phyloP scores from a whole-genome alignment of 768 basidiomycete species.

The Flagelloscypha sp. region DNA sequence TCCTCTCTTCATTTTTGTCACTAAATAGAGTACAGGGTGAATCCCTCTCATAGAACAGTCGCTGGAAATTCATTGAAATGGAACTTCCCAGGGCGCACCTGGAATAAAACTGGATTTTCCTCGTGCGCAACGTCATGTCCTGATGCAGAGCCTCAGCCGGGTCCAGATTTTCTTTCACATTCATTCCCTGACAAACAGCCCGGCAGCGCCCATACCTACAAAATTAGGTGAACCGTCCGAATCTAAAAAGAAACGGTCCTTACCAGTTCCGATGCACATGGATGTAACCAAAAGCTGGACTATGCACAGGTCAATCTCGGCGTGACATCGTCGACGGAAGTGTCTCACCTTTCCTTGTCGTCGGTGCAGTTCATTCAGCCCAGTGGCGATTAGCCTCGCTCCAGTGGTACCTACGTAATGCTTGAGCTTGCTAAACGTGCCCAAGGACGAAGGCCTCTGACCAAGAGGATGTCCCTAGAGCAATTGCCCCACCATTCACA shows the following conservation, averaged over 20 bases:
- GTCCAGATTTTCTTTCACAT: too few species aligned
- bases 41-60: too few species aligned
- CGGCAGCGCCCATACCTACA: constrained; percentile 82
- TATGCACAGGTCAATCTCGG: constrained; percentile 4
- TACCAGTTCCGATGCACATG: constrained; percentile 63
- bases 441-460: constrained; percentile 30
- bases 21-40: too few species aligned
- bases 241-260: neutral
- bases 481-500: constrained; percentile 88
- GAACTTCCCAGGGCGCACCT: too few species aligned
- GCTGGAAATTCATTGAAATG: too few species aligned
- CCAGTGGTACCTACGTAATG: constrained; percentile 66
- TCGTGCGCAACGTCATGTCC: too few species aligned
- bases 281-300: constrained; percentile 69
- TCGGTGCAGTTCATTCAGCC: constrained; percentile 64
- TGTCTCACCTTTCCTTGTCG: constrained; percentile 55
- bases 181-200: constrained; percentile 54
- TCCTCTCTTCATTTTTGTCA: too few species aligned
- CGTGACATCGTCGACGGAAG: constrained; percentile 5
- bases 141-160: too few species aligned
- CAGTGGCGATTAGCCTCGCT: constrained; percentile 76
- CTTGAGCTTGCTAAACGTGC: neutral
- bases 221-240: neutral
- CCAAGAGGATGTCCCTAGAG: constrained; percentile 78
- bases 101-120: too few species aligned